phyloP scores from a whole-genome alignment of 1,284 basidiomycete species.

The Apiotrichum siamense region DNA sequence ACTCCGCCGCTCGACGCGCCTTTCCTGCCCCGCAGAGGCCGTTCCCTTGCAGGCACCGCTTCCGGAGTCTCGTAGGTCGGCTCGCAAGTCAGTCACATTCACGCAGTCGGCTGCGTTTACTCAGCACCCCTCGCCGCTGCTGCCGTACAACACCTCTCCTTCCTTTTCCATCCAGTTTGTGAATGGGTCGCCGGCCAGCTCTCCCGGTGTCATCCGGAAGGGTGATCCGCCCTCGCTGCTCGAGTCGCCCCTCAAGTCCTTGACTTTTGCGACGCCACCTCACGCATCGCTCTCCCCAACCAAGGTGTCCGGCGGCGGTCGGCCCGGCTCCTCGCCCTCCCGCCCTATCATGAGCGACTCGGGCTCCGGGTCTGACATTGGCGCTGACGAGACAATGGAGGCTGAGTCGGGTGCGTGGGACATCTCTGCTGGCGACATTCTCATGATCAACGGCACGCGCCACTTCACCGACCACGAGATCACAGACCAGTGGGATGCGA shows the following conservation, averaged over 20 bases:
- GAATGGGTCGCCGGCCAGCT: too few relatives aligned
- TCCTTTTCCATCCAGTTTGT: too few relatives aligned
- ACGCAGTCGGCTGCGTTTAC: background rate
- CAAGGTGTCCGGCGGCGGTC: too few relatives aligned
- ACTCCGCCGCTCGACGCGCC: too few relatives aligned
- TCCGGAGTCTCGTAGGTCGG: too few relatives aligned
- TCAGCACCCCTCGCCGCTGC: background rate
- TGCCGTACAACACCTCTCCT: too few relatives aligned
- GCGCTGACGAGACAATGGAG: conserved; percentile 16
- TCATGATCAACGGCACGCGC: background rate
- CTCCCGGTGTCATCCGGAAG: background rate
- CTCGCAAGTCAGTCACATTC: too few relatives aligned
- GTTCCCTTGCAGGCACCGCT: too few relatives aligned
- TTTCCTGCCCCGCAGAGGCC: too few relatives aligned
- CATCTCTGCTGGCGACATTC: conserved; percentile 9
- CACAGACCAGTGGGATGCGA: conserved; percentile 14
- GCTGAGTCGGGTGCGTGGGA: conserved; percentile 20
- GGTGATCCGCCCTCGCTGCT: background rate
- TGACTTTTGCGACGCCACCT: background rate
- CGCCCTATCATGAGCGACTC: too few relatives aligned
- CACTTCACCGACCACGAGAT: conserved; percentile 4
- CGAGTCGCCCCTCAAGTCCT: background rate
- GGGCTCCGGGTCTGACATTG: background rate
- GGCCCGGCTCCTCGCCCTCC: background rate
- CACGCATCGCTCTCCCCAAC: too few relatives aligned